A percentile compares a stretch with the other conserved stretches of the same genome.
Evolutionary conservation across 768 basidiomycete genomes (phyloP).

Genomic region (Leccinellum rugosiceps): DNA sequence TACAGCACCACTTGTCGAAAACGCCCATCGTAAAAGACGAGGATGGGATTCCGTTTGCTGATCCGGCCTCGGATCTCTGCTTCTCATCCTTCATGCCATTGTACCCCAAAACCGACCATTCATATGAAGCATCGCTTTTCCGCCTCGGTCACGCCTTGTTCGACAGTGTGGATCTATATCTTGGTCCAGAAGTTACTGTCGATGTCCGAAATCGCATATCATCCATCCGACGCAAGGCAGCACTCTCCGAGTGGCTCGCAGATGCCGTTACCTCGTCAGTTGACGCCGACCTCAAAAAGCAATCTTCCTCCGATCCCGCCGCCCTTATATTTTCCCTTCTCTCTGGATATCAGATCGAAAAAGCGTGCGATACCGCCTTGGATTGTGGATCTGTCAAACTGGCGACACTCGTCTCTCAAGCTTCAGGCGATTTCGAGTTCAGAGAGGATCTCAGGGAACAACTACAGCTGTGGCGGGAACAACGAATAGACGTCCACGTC

Average conservation of each 20-base stretch:
- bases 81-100: slow-evolving; percentile 77
- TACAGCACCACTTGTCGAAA: slow-evolving; percentile 73
- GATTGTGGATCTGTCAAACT: slow-evolving; percentile 79
- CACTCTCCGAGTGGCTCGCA: slow-evolving; percentile 83
- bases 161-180: slow-evolving; percentile 70
- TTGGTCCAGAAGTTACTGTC: slow-evolving; percentile 50
- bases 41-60: slow-evolving; percentile 65
- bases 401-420: slow-evolving; percentile 86
- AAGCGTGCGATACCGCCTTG: slow-evolving; percentile 71
- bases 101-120: slow-evolving; percentile 67
- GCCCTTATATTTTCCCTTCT: slow-evolving; percentile 70
- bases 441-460: slow-evolving; percentile 72
- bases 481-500: slow-evolving; percentile 69
- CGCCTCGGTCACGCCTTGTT: slow-evolving; percentile 88
- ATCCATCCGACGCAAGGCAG: slow-evolving; percentile 69
- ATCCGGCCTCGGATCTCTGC: slow-evolving; percentile 57
- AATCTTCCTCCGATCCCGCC: slow-evolving; percentile 42
- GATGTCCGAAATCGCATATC: slow-evolving; percentile 61
- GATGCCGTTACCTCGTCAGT: slow-evolving; percentile 65
- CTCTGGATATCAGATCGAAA: slow-evolving; percentile 84
- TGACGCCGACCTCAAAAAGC: slow-evolving; percentile 64
- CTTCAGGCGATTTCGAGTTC: slow-evolving; percentile 73
- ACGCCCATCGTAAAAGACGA: slow-evolving; percentile 71
- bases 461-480: slow-evolving; percentile 77
- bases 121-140: slow-evolving; percentile 78